Evolutionary conservation across 1,284 basidiomycete species (phyloP), one percentile per base, ranked within the genome.

Genomic region (Ustilago trichophora): DNA sequence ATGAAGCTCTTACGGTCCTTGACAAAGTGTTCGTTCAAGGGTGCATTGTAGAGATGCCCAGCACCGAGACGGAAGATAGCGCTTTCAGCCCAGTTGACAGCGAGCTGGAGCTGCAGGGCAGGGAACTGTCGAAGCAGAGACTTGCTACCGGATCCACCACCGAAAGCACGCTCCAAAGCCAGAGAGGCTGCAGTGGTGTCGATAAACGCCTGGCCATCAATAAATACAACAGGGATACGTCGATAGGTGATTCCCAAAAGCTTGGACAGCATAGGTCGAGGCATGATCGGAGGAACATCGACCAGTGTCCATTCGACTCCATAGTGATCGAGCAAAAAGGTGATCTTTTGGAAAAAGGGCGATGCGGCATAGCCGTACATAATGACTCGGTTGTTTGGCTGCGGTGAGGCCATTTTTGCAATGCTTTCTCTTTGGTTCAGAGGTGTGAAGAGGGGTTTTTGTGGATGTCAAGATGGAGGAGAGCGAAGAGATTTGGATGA

Each of bases 161-260:
- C 64, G 16, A 71, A 71, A 6, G 53, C 41, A 2, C 36, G 33
- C 34, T 71, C 68, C 3, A 71, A 44, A 11, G 54, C 68, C 15
- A 49, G 45, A 4, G 52, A 51, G 6, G 58, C 58, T 8, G 62
- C 58, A 3, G 49, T 66, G 1, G 63, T 71, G 35, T 71, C 68
- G 42, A 71, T 52, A 31, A 53, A 66, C 33, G 48, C 62, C 12
- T 59, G 63, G 12, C 62, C 60, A 19, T 71, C 68, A 35, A 71
- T 35, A 19, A 63, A 59, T 1, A 71, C 54, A 0, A 71, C 57
- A 6, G 68, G 68, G 10, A 72, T 67, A 6, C 62, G 58, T 6
- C 64, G 68, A 31, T 72, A 72, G 18, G 62, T 72, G 43, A 72
- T 58, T 16, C 68, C 68, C 2, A 72, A 34, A 27, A 52, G 48